Evolutionary conservation across 163 green algal species (phyloP), one percentile per base, ranked within the genome.

Genomic region (Chloroidium sp.): DNA sequence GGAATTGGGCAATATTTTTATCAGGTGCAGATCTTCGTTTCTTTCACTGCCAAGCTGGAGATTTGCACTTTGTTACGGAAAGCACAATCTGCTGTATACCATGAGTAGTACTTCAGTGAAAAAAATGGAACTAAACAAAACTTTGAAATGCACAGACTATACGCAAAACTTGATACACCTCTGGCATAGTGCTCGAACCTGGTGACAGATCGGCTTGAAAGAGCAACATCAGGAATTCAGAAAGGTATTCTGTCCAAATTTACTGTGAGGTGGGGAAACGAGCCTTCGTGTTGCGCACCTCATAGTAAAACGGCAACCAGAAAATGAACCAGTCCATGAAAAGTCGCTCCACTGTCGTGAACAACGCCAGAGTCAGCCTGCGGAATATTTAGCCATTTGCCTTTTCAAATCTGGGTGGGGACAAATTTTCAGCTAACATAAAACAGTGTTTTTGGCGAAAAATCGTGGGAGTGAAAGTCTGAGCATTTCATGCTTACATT

Each of bases 61-160:
- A 10, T 6, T 72, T 72, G 64, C 64, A 72, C 6, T 10, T 36
- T 36, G 36, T 36, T 36, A 36, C 36, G 36, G 36, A 36, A 36
- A 80, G 10, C 90, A 90, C 81, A 94, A 86, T 92, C 93, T 97
- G 8, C 97, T 83, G 36, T 92, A 94, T 2, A 94, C 67, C 10
- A 93, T 86, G 78, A 95, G 92, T 8, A 79, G 86, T 1, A 97
- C 76, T 83, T 97, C 36, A 36, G 36, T 36, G 36, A 36, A 36
- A 36, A 36, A 36, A 36, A 36, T 36, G 36, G 36, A 36, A 36
- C 36, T 36, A 36, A 36, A 36, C 36, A 36, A 36, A 36, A 36
- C 36, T 36, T 36, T 36, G 36, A 36, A 36, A 36, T 36, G 36
- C 36, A 36, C 36, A 36, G 36, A 36, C 36, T 36, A 36, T 36